phyloP scores from a whole-genome alignment of 2,329 filamentous ascomycete species.

The Phaeosphaeria sp. region DNA sequence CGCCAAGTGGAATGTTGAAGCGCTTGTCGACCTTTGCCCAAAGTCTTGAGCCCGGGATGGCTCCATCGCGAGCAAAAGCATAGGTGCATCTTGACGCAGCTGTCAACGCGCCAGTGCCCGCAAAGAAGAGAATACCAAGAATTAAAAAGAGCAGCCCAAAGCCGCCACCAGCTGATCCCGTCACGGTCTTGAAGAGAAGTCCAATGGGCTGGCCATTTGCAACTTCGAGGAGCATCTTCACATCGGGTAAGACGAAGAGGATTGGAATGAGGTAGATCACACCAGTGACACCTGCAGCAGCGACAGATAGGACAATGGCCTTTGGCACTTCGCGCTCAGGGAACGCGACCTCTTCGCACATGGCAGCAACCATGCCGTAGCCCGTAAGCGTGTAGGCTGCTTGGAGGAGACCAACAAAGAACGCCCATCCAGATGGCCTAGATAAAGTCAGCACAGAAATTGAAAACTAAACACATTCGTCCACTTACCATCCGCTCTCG shows the following conservation, averaged over 20 bases:
- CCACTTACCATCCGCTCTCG: conserved; percentile 64
- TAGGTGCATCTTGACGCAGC: conserved; percentile 77
- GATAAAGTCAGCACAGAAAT: conserved; percentile 1
- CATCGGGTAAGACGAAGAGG: conserved; percentile 75
- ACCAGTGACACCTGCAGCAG: conserved; percentile 70
- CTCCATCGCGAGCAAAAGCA: conserved; percentile 76
- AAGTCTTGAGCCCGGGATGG: conserved; percentile 71
- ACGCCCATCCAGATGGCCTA: conserved; percentile 71
- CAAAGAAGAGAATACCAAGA: conserved; percentile 78
- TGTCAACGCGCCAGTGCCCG: conserved; percentile 75
- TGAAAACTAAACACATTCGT: neutral
- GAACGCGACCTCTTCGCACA: conserved; percentile 76
- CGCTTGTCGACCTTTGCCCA: conserved; percentile 70
- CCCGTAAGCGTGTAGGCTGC: conserved; percentile 68
- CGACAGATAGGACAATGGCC: conserved; percentile 73
- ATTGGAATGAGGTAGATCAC: conserved; percentile 74
- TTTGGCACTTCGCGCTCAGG: conserved; percentile 73
- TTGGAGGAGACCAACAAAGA: conserved; percentile 74
- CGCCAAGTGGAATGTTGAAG: conserved; percentile 74
- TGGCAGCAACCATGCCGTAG: conserved; percentile 74
- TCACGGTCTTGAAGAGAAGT: conserved; percentile 76
- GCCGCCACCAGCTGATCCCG: conserved; percentile 73
- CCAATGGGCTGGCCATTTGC: conserved; percentile 79
- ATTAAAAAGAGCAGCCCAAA: conserved; percentile 79
- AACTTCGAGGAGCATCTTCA: conserved; percentile 67